Percentiles rank a stretch among this genome's conserved stretches.
phyloP scores from a whole-genome alignment of 176 grass and related monocot species.

The Ensete ventricosum region DNA sequence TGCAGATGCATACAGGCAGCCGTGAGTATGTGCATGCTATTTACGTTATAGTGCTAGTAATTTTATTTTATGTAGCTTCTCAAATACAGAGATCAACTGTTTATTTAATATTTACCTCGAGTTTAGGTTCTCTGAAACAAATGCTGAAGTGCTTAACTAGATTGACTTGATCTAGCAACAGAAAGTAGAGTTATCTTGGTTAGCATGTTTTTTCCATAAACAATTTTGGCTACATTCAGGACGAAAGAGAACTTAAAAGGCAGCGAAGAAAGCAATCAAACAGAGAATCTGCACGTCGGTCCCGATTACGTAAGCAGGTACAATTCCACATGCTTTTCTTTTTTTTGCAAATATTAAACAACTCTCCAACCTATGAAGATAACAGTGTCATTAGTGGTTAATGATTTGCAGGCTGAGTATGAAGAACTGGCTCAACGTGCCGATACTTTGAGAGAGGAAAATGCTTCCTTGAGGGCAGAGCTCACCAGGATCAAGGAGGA shows the following conservation, averaged over 20 bases:
- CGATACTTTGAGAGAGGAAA: conserved; percentile 64
- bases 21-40: no score
- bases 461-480: conserved; percentile 64
- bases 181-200: background rate
- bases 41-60: no score
- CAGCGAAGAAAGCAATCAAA: conserved; percentile 95
- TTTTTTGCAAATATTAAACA: background rate
- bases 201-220: background rate
- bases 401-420: conserved; percentile 57
- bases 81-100: background rate
- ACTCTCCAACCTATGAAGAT: background rate
- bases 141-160: background rate
- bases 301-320: conserved; percentile 88
- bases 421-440: conserved; percentile 77
- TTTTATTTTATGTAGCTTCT: no score
- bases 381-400: background rate
- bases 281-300: conserved; percentile 88
- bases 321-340: background rate
- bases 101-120: background rate
- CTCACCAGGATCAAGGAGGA: conserved; percentile 70
- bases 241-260: conserved; percentile 89
- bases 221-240: conserved; percentile 36
- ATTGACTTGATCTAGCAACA: background rate
- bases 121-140: background rate
- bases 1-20: no score